Evolutionary conservation across 2,329 filamentous ascomycete genomes (phyloP), one percentile per base, ranked within the genome.

Genomic region (Colletotrichum sp.): DNA sequence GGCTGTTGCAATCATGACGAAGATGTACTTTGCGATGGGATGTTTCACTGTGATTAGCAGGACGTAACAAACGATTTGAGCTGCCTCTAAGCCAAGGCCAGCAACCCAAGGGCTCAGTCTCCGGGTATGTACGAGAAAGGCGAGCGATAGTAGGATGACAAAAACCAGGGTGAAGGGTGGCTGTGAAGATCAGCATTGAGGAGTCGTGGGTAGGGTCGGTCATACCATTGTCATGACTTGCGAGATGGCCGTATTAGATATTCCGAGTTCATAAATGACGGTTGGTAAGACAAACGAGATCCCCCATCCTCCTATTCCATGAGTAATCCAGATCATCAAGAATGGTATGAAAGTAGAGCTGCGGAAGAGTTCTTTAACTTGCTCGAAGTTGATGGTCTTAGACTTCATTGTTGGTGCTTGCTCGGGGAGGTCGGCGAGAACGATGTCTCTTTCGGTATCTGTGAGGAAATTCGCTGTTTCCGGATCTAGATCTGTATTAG

Each of bases 1-100:
- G 1, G 85, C 83, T 4, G 84, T 85, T 5, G 85, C 85, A 28
- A 86, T 79, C 72, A 83, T 85, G n/a, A 86, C 82, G 62, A 86
- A 83, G 15, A 86, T 78, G 72, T 87, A 72, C 66, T 85, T 86
- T 0, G 82, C 85, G 2, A 84, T 52, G 75, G 79, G 72, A 16
- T 83, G 79, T 30, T 82, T 80, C 52, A 86, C 81, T 2, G 82
- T 84, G 69, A 87, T 83, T 36, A 86, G 81, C 6, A 86, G 77
- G 63, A 87, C 82, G 68, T 86, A 87, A 77, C 84, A 86, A 32
- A 85, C 76, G 10, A 84, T 84, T 67, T 84, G 81, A 2, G 81
- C 78, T 12, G 81, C 76, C 71, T 86, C 84, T 6, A 84, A 80
- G 1, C 80, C 76, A 6, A 80, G 68, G 0, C 80, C 80, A 3